Base-by-base conservation (phyloP, 768 basidiomycete genomes). In the Strobilomyces dryophilus region DNA sequence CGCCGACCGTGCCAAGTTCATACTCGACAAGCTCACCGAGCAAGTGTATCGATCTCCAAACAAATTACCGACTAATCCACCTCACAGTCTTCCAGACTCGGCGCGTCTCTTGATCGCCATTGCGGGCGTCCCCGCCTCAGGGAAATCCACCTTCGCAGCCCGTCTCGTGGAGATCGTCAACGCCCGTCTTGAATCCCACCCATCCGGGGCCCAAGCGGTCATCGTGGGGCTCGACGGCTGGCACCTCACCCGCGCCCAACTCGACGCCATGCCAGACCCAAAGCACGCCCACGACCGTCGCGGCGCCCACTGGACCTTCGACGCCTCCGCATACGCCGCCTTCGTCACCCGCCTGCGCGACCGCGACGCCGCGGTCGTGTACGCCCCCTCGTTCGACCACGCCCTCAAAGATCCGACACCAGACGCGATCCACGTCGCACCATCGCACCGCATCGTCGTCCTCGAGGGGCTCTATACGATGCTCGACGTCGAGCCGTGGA, bases 231-330 rank as follows among this genome's bases (percentile, higher is more conserved):
- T 93, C 37, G 95, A 98, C 65, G 95, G 95, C 11, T 98, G 93
- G 92, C 95, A 98, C 67, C 76, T 88, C 54, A 80, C 89, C 17
- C 82, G 92, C 21, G 79, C 82, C 24, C 2, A 4, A 24, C 24
- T 24, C 24, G 24, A 24, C 24, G 24, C 24, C 24, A 24, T 24
- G 24, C 4, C 24, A 2, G 24, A 24, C 24, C 24, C 24, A 24
- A 24, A 24, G 24, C 24, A 24, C 24, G 92, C 94, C 0, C 83
- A 87, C 59, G 85, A 85, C 53, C 70, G 90, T 43, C 81, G 94
- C 20, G 95, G 95, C 3, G 84, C 79, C 14, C 89, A 93, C 59
- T 95, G 92, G 88, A 97, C 94, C 2, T 98, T 98, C 62, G 86
- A 97, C 60, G 83, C 80, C 6, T 58, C 66, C 18, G 74, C 76